Evolutionary conservation across 164 flowering plant genomes (phyloP), one percentile per base, ranked within the genome.

Genomic region (Stephania yunnanensis): DNA sequence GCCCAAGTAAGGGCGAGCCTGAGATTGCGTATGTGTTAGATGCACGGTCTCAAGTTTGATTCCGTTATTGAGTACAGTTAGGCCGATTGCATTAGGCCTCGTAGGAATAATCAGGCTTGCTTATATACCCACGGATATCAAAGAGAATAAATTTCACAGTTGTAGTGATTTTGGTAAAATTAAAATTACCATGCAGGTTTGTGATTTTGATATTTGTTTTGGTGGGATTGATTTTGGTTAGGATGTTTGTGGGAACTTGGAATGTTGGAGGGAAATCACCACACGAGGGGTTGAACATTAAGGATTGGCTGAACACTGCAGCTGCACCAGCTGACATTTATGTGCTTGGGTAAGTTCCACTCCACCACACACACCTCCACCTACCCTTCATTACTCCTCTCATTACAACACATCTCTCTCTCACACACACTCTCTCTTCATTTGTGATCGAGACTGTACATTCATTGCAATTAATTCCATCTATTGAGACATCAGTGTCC

Each of bases 241-340:
- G 97, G 88, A 91, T 89, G 91, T 85, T 91, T 71, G 93, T 91
- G 80, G 98, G 98, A 71, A 91, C 98, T 36, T 93, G 97, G 97
- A 93, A 93, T 74, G 97, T 91, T 2, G 98, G 94, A 69, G 98
- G 98, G 68, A 90, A 87, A 71, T 81, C 91, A 0, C 98, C 98
- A 1, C 80, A 89, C 15, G 81, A 83, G 10, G 91, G 79, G 20
- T 81, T 92, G 76, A 84, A 90, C 83, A 70, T 93, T 19, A 75
- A 72, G 67, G 87, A 89, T 61, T 92, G 92, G 92, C 82, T 93
- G 1, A 84, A 55, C 15, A 77, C 90, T 17, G 79, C 90, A 20
- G 72, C 84, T 25, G 42, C 42, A 36, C 86, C 87, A 5, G 88
- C 94, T 31, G 94, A 93, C 78, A 85, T 93, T 52, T 93, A 93